phyloP scores from a whole-genome alignment of 495 filamentous ascomycete genomes.

The Penicillium ochrochloron region DNA sequence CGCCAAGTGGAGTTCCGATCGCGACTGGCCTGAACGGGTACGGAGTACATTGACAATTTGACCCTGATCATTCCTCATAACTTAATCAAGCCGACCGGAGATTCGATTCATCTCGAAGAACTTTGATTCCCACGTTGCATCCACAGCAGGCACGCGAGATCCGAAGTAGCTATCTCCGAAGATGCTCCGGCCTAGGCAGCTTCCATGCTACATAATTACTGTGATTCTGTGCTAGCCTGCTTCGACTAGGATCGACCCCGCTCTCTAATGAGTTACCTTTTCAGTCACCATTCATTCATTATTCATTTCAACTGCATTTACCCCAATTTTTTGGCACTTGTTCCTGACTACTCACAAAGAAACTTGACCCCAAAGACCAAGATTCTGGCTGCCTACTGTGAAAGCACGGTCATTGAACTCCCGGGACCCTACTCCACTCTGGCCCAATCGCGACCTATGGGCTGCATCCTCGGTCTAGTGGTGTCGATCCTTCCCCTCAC shows the following conservation, averaged over 20 bases:
- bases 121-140: slow-evolving; percentile 2
- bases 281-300: not conserved
- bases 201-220: not conserved
- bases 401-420: not conserved
- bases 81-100: not conserved
- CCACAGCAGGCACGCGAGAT: not conserved
- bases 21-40: not conserved
- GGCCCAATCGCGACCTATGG: slow-evolving; percentile 3
- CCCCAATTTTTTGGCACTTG: not conserved
- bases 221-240: not conserved
- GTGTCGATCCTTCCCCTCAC: slow-evolving; percentile 25
- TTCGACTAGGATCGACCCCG: not conserved
- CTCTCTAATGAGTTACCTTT: not conserved
- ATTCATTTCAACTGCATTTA: not conserved
- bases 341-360: not conserved
- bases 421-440: not conserved
- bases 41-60: too few relatives aligned
- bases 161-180: not conserved
- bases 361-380: not conserved
- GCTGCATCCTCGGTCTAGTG: slow-evolving; percentile 2
- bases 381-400: slow-evolving; percentile 11
- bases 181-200: not conserved
- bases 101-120: slow-evolving; percentile 3
- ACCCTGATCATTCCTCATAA: not conserved
- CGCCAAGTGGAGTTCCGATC: slow-evolving; percentile 7